Base-by-base conservation (phyloP, 2,329 filamentous ascomycete species). In the Alternaria postmessia region DNA sequence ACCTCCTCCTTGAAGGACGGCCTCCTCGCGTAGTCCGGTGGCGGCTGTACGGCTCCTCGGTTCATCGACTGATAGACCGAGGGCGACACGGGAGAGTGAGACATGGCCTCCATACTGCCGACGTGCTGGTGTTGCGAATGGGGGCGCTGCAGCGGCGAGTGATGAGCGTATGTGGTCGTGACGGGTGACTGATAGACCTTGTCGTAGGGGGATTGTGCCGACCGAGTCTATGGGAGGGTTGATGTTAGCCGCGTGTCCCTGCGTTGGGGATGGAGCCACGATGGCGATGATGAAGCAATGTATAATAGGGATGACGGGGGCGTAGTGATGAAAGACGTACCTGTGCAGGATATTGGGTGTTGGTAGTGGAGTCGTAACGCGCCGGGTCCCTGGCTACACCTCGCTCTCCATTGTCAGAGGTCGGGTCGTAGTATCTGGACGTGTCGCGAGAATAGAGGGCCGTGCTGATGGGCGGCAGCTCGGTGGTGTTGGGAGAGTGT, bases 371-470 rank as follows among this genome's bases (percentile, higher is more conserved):
- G 47, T 78, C 72, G 68, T 74, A 77, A 48, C 75, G 73, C 68
- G 74, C 65, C 43, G 70, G 65, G 59, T 66, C 59, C 42, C 76
- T 73, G 39, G 57, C 71, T 75, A 75, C 34, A 62, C 62, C 43
- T 63, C 72, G 70, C 59, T 75, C 68, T 65, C 80, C 79, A 69
- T 80, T 78, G 67, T 83, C 81, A 58, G 79, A 79, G 42, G 80
- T 81, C 7, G 82, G 82, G 69, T 84, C 82, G 75, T 84, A 84
- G 76, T 83, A 84, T 69, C 78, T 79, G 54, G 80, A 79, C 18
- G 75, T 74, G 63, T 80, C 79, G 71, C 80, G 79, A 54, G 69
- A 54, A 65, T 79, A 78, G 64, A 78, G 63, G 69, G 75, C 75
- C 57, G 76, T 74, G 70, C 68, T 73, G 69, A 80, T 75, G 65